A percentile compares a stretch with the other conserved stretches of the same genome.
phyloP scores from a whole-genome alignment of 2,329 filamentous ascomycete species.

The Arthrinium phaeospermum region DNA sequence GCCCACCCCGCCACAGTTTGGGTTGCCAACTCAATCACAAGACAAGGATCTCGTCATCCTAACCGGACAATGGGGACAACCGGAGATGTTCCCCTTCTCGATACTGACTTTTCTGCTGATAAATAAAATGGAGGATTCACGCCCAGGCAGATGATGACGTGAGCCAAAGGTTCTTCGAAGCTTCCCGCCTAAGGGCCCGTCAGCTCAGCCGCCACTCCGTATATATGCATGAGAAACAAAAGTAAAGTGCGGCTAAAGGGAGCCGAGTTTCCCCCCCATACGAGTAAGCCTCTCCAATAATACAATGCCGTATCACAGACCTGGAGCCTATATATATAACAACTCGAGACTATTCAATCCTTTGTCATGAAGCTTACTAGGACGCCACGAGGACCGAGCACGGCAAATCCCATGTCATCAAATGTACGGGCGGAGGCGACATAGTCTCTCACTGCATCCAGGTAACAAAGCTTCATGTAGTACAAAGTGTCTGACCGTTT shows the following conservation, averaged over 20 bases:
- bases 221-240: background rate
- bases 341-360: background rate
- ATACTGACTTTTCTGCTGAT: background rate
- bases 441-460: background rate
- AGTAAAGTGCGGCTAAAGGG: background rate
- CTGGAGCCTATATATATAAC: background rate
- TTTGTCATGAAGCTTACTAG: background rate
- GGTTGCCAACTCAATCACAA: background rate
- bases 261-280: background rate
- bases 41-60: background rate
- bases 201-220: slow-evolving; percentile 7
- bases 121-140: background rate
- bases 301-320: background rate
- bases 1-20: background rate
- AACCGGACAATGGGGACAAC: background rate
- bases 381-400: background rate
- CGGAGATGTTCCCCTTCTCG: background rate
- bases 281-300: background rate
- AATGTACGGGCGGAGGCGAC: background rate
- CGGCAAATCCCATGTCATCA: background rate
- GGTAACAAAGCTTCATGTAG: background rate
- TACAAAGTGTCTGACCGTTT: background rate
- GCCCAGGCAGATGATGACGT: background rate
- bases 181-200: background rate
- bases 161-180: background rate